These are phyloP conservation scores for Mitragyna speciosa DNA, from an alignment of 257 asterid species.

Conservation along the genomic window DNA sequence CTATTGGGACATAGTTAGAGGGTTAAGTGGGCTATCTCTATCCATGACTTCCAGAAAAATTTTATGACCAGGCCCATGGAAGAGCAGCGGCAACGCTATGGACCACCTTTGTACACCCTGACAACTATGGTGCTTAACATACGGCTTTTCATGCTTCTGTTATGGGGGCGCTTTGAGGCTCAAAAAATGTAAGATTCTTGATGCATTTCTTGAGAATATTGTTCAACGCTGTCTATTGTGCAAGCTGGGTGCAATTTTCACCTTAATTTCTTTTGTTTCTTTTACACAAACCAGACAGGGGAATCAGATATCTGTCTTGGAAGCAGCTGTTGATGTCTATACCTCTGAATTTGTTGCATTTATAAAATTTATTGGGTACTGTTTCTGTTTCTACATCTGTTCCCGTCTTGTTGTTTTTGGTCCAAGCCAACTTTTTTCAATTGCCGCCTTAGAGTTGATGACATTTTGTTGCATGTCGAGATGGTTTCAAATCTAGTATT, in stretches of 20 bases:
- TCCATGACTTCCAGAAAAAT: slow-evolving; percentile 7
- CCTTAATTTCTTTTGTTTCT: slow-evolving; percentile 14
- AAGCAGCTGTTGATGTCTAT: slow-evolving; percentile 69
- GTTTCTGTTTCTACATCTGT: slow-evolving; percentile 13
- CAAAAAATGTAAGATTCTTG: slow-evolving; percentile 58
- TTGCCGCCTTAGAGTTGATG: not conserved
- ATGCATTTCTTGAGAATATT: not conserved
- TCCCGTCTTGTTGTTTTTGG: not conserved
- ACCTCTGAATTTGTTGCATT: slow-evolving; percentile 80
- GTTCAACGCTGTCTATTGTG: not conserved
- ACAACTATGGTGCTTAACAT: slow-evolving; percentile 72
- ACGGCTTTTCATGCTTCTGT: slow-evolving; percentile 62
- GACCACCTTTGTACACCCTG: slow-evolving; percentile 91
- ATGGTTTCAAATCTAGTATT: not conserved
- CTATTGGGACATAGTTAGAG: not conserved
- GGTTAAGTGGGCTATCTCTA: not conserved
- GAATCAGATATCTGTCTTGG: slow-evolving; percentile 59
- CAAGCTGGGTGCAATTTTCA: not conserved
- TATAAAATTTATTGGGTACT: slow-evolving; percentile 78
- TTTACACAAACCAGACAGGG: slow-evolving; percentile 52
- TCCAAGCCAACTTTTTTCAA: not conserved
- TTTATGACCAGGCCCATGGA: slow-evolving; percentile 88
- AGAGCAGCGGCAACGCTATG: slow-evolving; percentile 96
- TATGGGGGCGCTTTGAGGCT: slow-evolving; percentile 60
- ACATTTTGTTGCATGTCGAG: not conserved